A percentile compares a stretch with the other conserved stretches of the same genome.
phyloP scores from a whole-genome alignment of 1,284 basidiomycete genomes.

The Leccinum glutinopallens region DNA sequence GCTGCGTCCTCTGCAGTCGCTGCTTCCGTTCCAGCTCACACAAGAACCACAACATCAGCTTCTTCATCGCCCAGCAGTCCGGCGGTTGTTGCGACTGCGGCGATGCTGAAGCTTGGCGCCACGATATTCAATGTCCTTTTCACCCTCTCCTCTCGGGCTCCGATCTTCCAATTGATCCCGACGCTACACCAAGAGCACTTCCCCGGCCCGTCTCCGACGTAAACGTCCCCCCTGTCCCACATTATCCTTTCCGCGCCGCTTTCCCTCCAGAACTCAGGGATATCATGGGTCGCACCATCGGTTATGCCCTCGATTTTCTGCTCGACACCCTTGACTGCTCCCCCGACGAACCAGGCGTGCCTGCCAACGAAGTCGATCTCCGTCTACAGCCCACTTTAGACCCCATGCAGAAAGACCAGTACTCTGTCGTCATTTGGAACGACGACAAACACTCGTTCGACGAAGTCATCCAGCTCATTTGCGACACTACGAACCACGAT shows the following conservation, averaged over 20 bases:
- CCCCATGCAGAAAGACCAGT: constrained; percentile 77
- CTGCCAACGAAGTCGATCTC: constrained; percentile 68
- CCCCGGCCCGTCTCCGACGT: constrained; percentile 40
- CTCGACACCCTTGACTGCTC: constrained; percentile 86
- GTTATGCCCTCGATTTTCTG: constrained; percentile 81
- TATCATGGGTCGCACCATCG: constrained; percentile 73
- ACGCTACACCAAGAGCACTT: constrained; percentile 39
- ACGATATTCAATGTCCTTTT: constrained; percentile 66
- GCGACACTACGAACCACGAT: constrained; percentile 64
- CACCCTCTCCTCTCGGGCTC: constrained; percentile 49
- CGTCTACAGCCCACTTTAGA: constrained; percentile 73
- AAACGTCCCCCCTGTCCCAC: constrained; percentile 58
- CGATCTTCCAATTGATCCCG: constrained; percentile 17
- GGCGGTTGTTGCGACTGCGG: constrained; percentile 94
- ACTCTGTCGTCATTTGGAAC: constrained; percentile 91
- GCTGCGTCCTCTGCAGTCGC: constrained; percentile 83
- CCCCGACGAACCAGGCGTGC: constrained; percentile 76
- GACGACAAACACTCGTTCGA: constrained; percentile 97
- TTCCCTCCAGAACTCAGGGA: constrained; percentile 70
- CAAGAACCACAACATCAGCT: constrained; percentile 84
- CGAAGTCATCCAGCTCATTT: constrained; percentile 83
- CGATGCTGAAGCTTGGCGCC: constrained; percentile 84
- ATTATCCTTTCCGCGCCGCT: constrained; percentile 57
- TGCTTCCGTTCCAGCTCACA: constrained; percentile 90
- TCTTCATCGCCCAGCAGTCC: constrained; percentile 88